Conservation (phyloP, 352 stramenopile species). For the Pythium guiyangense region DNA sequence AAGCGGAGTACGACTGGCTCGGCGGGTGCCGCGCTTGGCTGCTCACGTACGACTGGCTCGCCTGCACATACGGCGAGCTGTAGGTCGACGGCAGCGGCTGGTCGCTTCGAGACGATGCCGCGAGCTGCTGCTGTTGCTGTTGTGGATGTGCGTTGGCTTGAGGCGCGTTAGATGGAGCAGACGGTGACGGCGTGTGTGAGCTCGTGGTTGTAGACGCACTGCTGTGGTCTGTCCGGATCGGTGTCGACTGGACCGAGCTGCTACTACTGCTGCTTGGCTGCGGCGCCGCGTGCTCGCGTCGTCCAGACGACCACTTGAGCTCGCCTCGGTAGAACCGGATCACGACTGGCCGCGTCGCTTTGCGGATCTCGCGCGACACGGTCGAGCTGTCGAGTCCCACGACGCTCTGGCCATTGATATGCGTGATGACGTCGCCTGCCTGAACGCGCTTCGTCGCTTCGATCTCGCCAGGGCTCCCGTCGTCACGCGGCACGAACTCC, state of each 20-base stretch:
- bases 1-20: too few species aligned
- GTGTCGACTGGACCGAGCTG: neutral
- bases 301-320: neutral
- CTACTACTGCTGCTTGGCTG: neutral
- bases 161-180: too few species aligned
- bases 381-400: slow-evolving; percentile 30
- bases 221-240: neutral
- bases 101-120: too few species aligned
- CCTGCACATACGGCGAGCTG: too few species aligned
- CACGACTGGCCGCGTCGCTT: slow-evolving; percentile 31
- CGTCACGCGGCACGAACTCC: slow-evolving; percentile 41
- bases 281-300: neutral
- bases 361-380: slow-evolving; percentile 51
- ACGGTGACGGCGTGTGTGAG: too few species aligned
- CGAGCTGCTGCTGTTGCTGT: too few species aligned
- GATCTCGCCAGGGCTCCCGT: slow-evolving; percentile 48
- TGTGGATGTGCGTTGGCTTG: too few species aligned
- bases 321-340: slow-evolving; percentile 28
- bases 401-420: slow-evolving; percentile 30
- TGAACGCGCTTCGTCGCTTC: slow-evolving; percentile 46
- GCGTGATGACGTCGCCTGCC: slow-evolving; percentile 49
- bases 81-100: too few species aligned
- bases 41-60: too few species aligned
- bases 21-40: too few species aligned
- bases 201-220: too few species aligned